Percentiles rank a stretch among this genome's conserved stretches.
Evolutionary conservation across 225 moss, liverwort and hornwort genomes (phyloP).

Genomic region (Sphagnum tenellum): DNA sequence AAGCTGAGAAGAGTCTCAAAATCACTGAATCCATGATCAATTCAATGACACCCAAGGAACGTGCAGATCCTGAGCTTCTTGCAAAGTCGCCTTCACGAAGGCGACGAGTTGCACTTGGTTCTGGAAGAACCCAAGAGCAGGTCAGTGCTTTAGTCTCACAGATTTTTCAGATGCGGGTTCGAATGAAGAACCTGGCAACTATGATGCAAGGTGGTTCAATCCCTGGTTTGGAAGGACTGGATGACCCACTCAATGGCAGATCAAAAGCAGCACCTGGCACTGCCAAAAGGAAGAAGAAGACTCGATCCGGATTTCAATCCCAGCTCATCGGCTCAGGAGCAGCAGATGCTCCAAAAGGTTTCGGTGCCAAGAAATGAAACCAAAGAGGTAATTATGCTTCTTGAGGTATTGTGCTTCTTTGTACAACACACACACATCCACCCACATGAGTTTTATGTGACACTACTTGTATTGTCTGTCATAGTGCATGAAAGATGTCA

Average conservation of each 20-base stretch:
- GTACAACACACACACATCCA: too few species aligned
- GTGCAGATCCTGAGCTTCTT: slow-evolving; percentile 81
- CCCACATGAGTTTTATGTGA: too few species aligned
- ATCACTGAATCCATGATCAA: slow-evolving; percentile 99
- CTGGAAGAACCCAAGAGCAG: slow-evolving; percentile 91
- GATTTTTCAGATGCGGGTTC: slow-evolving; percentile 90
- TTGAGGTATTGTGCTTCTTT: too few species aligned
- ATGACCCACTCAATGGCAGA: slow-evolving; percentile 34
- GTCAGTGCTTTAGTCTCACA: slow-evolving; percentile 93
- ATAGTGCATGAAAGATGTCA: too few species aligned
- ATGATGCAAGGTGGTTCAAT: slow-evolving; percentile 84
- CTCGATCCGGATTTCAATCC: slow-evolving; percentile 33
- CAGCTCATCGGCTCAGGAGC: slow-evolving; percentile 41
- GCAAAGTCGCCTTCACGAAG: slow-evolving; percentile 88
- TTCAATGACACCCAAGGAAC: slow-evolving; percentile 89
- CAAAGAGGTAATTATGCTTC: too few species aligned
- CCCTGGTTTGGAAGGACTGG: slow-evolving; percentile 69
- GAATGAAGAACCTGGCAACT: slow-evolving; percentile 81
- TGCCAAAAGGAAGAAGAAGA: slow-evolving; percentile 49
- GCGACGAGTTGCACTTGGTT: slow-evolving; percentile 79
- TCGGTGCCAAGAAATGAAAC: slow-evolving; percentile 20
- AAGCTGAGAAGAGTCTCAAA: slow-evolving; percentile 91
- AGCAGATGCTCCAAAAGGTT: slow-evolving; percentile 25
- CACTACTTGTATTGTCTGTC: too few species aligned
- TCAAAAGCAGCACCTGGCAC: slow-evolving; percentile 57